phyloP scores from a whole-genome alignment of 805 yeast species.

The Starmerella riodocensis region DNA sequence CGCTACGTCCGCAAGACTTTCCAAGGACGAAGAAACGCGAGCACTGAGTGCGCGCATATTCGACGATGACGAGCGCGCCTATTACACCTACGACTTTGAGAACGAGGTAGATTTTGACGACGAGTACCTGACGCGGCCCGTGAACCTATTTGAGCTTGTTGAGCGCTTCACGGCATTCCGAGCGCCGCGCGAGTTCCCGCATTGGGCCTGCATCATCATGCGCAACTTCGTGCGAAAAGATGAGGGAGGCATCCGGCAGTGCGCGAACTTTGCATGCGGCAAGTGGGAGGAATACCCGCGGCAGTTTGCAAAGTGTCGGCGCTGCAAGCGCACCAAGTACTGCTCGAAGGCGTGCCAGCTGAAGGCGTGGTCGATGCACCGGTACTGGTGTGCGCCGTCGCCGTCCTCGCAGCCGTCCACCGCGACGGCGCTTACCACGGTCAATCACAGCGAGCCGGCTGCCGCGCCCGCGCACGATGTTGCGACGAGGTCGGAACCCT shows the following conservation, averaged over 20 bases:
- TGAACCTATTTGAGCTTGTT: constrained; percentile 76
- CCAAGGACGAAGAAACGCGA: not conserved
- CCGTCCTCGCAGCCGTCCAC: constrained; percentile 7
- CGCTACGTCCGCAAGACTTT: not conserved
- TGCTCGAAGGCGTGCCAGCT: constrained; percentile 88
- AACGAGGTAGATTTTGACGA: constrained; percentile 30
- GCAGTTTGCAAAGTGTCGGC: constrained; percentile 86
- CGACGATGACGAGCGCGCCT: constrained; percentile 9
- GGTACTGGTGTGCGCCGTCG: constrained; percentile 65
- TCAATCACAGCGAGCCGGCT: not conserved
- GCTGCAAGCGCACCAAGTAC: constrained; percentile 89
- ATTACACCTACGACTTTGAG: constrained; percentile 27
- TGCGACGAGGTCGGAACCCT: not conserved
- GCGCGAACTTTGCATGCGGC: constrained; percentile 88
- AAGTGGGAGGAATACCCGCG: constrained; percentile 84
- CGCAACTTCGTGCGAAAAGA: constrained; percentile 88
- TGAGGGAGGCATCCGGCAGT: constrained; percentile 76
- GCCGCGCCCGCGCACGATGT: not conserved
- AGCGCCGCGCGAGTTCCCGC: constrained; percentile 67
- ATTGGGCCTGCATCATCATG: constrained; percentile 98
- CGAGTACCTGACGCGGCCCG: constrained; percentile 33
- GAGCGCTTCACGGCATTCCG: constrained; percentile 70
- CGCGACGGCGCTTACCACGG: not conserved
- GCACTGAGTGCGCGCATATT: not conserved
- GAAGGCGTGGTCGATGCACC: constrained; percentile 82